Base-by-base conservation (phyloP, 768 basidiomycete species). In the Russula compacta region DNA sequence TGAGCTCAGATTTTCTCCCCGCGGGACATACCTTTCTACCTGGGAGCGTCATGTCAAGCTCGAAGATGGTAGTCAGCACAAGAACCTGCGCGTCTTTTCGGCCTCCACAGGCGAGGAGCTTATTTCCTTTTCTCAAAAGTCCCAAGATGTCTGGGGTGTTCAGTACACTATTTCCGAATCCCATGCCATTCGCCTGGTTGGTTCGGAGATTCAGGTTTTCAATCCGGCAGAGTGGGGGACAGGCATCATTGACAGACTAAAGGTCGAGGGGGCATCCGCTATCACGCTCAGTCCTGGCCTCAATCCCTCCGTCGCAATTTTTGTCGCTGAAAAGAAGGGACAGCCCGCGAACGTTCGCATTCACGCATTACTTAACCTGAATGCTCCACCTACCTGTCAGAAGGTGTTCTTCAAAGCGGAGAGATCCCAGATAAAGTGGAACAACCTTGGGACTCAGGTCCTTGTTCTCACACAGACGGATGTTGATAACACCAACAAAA, bases 391-490 rank as follows among this genome's bases (percentile, higher is more conserved):
- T 0, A 87, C 87, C 0, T 87, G 89, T 67, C 84, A 87, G 65
- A 98, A 98, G 77, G 86, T 83, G 8, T 98, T 98, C 73, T 98
- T 83, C 83, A 97, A 97, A 76, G 93, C 94, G 1, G 94, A 98
- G 75, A 86, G 88, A 50, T 83, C 91, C 4, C 83, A 83, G 68
- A 86, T 99, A 74, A 98, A 98, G 74, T 99, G 95, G 95, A 98
- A 98, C 70, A 84, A 83, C 8, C 82, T 94, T 17, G 97, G 95
- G 19, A 95, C 94, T 0, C 91, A 92, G 69, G 88, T 95, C 2
- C 77, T 99, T 58, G 81, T 98, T 61, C 74, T 98, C 40, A 95
- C 95, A 0, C 92, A 95, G 69, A 95, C 95, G 4, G 97, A 99
- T 68, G 95, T 98, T 56, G 95, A 99, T 70, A 92, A 91, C 71